These are phyloP conservation scores for Alternaria sp. DNA, from an alignment of 2,329 filamentous ascomycete genomes.

Conservation along the genomic window DNA sequence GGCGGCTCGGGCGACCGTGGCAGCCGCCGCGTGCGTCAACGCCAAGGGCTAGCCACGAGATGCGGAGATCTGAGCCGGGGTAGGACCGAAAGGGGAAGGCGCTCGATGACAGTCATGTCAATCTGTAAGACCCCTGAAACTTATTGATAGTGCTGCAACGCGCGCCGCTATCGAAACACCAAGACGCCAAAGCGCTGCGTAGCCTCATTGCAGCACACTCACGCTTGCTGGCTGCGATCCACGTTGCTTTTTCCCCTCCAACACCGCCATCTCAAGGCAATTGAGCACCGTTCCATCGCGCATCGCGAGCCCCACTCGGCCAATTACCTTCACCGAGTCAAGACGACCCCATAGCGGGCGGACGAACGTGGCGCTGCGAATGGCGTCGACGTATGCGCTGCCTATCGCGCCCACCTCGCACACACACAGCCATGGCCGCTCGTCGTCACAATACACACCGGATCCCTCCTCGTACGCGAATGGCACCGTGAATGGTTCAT, in stretches of 20 bases:
- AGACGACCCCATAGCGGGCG: slow-evolving; percentile 22
- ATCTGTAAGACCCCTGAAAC: slow-evolving; percentile 31
- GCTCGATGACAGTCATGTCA: slow-evolving; percentile 10
- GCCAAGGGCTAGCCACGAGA: slow-evolving; percentile 10
- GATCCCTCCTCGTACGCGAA: slow-evolving; percentile 32
- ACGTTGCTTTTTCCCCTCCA: slow-evolving; percentile 2
- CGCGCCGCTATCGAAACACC: slow-evolving; percentile 16
- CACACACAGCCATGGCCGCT: slow-evolving; percentile 47
- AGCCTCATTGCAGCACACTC: slow-evolving; percentile 7
- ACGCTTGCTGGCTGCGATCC: slow-evolving; percentile 1
- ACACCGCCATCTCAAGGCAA: not conserved
- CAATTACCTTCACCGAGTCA: slow-evolving; percentile 16
- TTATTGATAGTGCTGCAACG: slow-evolving; percentile 13
- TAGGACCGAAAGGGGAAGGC: slow-evolving; percentile 24
- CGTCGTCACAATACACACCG: slow-evolving; percentile 45
- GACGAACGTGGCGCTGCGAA: slow-evolving; percentile 30
- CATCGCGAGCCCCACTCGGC: slow-evolving; percentile 2
- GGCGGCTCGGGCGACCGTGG: slow-evolving; percentile 19
- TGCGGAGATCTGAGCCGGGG: slow-evolving; percentile 23
- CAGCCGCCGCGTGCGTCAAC: slow-evolving; percentile 13
- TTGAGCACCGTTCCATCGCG: not conserved
- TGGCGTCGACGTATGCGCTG: slow-evolving; percentile 56
- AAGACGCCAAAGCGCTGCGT: slow-evolving; percentile 13
- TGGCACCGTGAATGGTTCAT: slow-evolving; percentile 21
- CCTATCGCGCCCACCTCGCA: slow-evolving; percentile 44